Conservation (phyloP, 78 protist species). For the Diacronema lutheri region DNA sequence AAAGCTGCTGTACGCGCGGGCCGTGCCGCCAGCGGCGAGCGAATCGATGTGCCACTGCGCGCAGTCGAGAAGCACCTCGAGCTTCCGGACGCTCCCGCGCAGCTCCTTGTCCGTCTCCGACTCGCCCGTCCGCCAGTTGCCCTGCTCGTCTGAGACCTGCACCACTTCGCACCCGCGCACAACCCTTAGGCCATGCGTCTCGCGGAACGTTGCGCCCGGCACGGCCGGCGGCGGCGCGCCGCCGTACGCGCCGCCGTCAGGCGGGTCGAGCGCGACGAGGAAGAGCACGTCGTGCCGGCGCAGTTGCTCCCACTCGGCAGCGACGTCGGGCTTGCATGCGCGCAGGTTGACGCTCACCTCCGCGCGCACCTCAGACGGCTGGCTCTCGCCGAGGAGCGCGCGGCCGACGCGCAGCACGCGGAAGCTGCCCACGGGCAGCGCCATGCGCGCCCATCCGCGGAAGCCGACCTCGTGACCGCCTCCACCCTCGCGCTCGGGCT, state of each 20-base stretch:
- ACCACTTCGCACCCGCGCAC: constrained; percentile 59
- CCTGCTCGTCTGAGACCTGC: constrained; percentile 51
- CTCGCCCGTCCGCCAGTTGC: constrained; percentile 4
- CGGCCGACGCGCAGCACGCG: constrained; percentile 33
- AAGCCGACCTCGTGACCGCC: neutral
- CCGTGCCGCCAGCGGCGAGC: neutral
- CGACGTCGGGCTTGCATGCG: neutral
- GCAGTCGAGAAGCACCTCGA: constrained; percentile 18
- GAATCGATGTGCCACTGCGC: constrained; percentile 45
- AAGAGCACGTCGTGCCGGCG: constrained; percentile 78
- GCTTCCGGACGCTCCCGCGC: constrained; percentile 1
- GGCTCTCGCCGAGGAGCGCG: constrained; percentile 76
- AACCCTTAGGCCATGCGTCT: constrained; percentile 7
- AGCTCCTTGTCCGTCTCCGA: neutral
- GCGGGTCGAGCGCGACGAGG: constrained; percentile 57
- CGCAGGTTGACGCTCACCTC: constrained; percentile 43
- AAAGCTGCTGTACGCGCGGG: constrained; percentile 51
- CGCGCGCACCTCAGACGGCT: constrained; percentile 70
- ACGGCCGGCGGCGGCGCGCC: constrained; percentile 8
- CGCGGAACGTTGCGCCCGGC: neutral
- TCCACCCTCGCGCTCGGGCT: too few relatives aligned
- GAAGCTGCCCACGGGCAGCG: constrained; percentile 62
- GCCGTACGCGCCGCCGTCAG: neutral
- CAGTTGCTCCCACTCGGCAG: constrained; percentile 75
- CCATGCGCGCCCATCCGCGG: constrained; percentile 82